Evolutionary conservation across 2,329 filamentous ascomycete genomes (phyloP), one percentile per base, ranked within the genome.

Genomic region (Xylaria sp.): DNA sequence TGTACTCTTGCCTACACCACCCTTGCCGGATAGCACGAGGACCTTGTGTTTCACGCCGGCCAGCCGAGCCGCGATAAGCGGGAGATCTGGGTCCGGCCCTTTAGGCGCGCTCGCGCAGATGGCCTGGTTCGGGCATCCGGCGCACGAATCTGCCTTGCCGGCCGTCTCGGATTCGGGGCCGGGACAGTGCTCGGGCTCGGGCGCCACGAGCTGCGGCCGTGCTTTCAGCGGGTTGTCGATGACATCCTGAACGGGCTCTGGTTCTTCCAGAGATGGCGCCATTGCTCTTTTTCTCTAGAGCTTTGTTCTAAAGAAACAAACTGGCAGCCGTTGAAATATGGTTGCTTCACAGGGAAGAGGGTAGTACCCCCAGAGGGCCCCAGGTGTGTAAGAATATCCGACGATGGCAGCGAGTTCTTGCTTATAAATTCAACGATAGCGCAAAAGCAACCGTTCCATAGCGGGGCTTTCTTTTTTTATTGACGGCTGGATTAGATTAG

Each of bases 51-150:
- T 89, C 71, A 99, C 92, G 61, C 89, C 89, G 12, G 90, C 86
- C 2, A 99, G 90, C 3, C 95, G 92, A 65, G 91, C 88, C 18
- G 94, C 92, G 76, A 99, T 98, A 73, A 96, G 80, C 2, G 94
- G 91, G 55, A 98, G 93, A 80, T 99, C 96, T 0, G 95, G 95
- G 79, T 99, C 96, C 1, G 96, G 95, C 0, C 95, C 96, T 82
- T 98, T 98, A 25, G 95, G 94, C 1, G 94, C 92, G 0, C 94
- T 93, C 20, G 95, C 94, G 84, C 96, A 99, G 76, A 99, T 97
- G 57, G 90, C 85, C 83, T 99, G 94, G 84, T 99, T 99, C 1
- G 96, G 96, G 78, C 96, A 99, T 63, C 94, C 94, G 57, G 91
- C 93, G 84, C 96, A 99, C 52, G 94, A 94, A 81, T 97, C 94